Base-by-base conservation (phyloP, 495 filamentous ascomycete genomes). In the Rostrohypoxylon terebratum region DNA sequence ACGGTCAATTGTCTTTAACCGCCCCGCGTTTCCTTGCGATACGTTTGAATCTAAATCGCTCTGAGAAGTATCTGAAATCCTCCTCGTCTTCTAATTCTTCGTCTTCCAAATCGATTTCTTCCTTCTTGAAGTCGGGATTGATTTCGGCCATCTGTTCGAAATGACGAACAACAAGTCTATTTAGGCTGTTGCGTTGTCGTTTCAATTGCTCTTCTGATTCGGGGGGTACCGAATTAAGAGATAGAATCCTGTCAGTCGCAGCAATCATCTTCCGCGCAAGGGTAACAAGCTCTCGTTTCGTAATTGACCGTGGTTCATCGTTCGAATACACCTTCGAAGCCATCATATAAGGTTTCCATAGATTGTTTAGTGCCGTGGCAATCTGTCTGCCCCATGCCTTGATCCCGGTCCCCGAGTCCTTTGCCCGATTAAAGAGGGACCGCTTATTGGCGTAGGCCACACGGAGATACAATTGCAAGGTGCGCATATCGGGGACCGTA, bases 211-310 rank as follows among this genome's bases (percentile, higher is more conserved):
- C 73, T 33, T 55, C 28, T 1, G 36, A 21, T 4, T 62, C 38
- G n/a, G 68, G 66, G 4, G 47, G 4, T 5, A 70, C 57, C 73
- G 81, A 64, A 14, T 72, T 50, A 16, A 78, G 61, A 7, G 53
- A 21, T 50, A 76, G 31, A 9, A 83, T 57, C 31, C 69, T 75
- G 70, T 85, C 83, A 25, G 77, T 75, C 4, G 79, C 80, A 36
- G 75, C 75, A 42, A 82, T 77, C 77, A 85, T 81, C 44, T 75
- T 75, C n/a, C 80, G 79, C 18, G 78, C 81, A 23, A 82, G 75
- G 4, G 82, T 75, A 18, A 83, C 62, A 16, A 79, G 68, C 59
- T 85, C 82, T 16, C 75, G 59, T 47, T 71, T 57, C 10, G 71
- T 59, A 10, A 62, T 64, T 9, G 75, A 71, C 7, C 68, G 63